Base-by-base conservation (phyloP, 2,329 filamentous ascomycete species). In the Sarocladium strictum region DNA sequence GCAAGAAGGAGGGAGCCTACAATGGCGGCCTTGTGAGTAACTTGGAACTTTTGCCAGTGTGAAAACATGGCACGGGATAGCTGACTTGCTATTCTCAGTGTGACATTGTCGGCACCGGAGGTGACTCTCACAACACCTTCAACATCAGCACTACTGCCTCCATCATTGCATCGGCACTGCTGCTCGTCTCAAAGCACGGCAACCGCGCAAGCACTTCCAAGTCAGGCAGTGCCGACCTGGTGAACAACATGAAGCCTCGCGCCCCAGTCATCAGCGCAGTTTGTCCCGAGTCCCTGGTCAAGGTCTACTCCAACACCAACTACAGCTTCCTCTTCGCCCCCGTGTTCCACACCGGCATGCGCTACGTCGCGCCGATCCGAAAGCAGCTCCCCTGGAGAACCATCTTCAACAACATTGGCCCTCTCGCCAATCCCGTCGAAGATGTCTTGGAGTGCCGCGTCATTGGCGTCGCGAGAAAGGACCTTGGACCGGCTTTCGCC, bases 251-350 rank as follows among this genome's bases (percentile, higher is more conserved):
- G 69, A 70, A 76, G 55, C 90, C 89, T 3, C 83, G 75, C 37
- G 75, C 90, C 11, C 92, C 90, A 6, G 81, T 87, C 61, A 85
- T 97, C 58, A 76, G 78, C 51, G 86, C 87, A 40, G 81, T 97
- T 58, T 86, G 80, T 14, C 87, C 92, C 1, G 70, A 77, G 40
- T 90, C 86, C 47, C 77, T 97, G 49, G 71, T 81, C 53, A 69
- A 78, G 55, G 83, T 97, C 56, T 97, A 97, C 73, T 77, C 81
- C 50, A 75, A 78, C 56, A 89, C 87, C 58, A 97, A 96, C 73
- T 99, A 97, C 74, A 88, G 88, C 59, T 99, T 99, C 73, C 81
- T 99, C 27, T 97, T 94, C 67, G 94, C 94, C 0, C 93, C 94
- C 37, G 89, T 94, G 61, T 99, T 97, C 78, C 94, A 99, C 73